Evolutionary conservation across 2,329 filamentous ascomycete species (phyloP).

Genomic region (Fusarium longipes): DNA sequence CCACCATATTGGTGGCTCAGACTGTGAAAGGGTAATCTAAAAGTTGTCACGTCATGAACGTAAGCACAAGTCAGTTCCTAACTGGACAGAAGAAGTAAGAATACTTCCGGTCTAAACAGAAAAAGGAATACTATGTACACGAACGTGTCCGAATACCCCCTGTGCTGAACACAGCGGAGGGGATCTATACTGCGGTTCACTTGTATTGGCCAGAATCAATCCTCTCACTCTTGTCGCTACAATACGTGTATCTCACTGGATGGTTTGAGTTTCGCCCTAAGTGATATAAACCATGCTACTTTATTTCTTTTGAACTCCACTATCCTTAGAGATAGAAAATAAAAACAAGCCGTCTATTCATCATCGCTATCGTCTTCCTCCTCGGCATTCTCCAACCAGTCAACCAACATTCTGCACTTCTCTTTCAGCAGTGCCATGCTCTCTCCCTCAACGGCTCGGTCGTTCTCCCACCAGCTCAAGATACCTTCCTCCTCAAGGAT

Average conservation of each 20-base stretch:
- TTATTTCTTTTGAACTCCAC: slow-evolving; percentile 34
- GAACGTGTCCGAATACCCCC: not conserved
- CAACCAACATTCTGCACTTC: slow-evolving; percentile 82
- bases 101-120: not conserved
- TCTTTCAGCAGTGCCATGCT: slow-evolving; percentile 76
- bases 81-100: not conserved
- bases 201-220: not conserved
- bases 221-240: not conserved
- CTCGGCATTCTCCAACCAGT: slow-evolving; percentile 83
- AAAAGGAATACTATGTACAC: not conserved
- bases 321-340: slow-evolving; percentile 9
- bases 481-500: slow-evolving; percentile 91
- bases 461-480: slow-evolving; percentile 87
- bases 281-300: slow-evolving; percentile 3
- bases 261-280: not conserved
- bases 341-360: slow-evolving; percentile 35
- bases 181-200: not conserved
- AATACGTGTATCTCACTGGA: not conserved
- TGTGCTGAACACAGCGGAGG: not conserved
- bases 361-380: slow-evolving; percentile 71
- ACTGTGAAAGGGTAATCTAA: not conserved
- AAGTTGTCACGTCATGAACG: no score
- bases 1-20: not conserved
- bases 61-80: not conserved
- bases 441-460: slow-evolving; percentile 72